Evolutionary conservation across 805 yeast genomes (phyloP).

Genomic region (Pichia manshurica): DNA sequence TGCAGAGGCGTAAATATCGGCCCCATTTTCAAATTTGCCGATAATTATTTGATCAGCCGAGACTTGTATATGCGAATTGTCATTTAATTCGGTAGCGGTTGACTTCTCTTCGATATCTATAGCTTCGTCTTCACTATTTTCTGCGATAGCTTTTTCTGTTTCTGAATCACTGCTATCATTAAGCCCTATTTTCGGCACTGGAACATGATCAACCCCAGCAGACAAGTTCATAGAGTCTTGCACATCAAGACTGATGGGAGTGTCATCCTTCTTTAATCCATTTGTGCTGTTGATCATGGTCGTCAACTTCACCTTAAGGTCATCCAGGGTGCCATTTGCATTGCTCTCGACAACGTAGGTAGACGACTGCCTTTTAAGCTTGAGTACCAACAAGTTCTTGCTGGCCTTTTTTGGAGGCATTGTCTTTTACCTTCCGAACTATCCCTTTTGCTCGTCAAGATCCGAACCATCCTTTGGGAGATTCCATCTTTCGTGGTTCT

Average conservation of each 20-base stretch:
- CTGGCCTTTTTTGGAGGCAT: constrained; percentile 26
- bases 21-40: constrained; percentile 38
- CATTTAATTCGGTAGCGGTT: constrained; percentile 13
- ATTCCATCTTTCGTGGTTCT: no score
- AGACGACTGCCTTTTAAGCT: constrained; percentile 33
- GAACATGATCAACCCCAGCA: constrained; percentile 36
- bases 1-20: constrained; percentile 17
- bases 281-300: constrained; percentile 42
- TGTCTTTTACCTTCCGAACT: not conserved
- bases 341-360: constrained; percentile 30
- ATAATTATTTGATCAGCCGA: constrained; percentile 28
- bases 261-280: constrained; percentile 34
- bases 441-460: no score
- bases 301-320: constrained; percentile 29
- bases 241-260: constrained; percentile 26
- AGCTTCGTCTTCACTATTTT: constrained; percentile 23
- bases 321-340: constrained; percentile 20
- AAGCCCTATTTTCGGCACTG: constrained; percentile 27
- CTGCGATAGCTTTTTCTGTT: constrained; percentile 12
- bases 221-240: constrained; percentile 14
- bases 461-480: no score
- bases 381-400: constrained; percentile 21
- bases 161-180: constrained; percentile 7
- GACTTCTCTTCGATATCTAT: constrained; percentile 30
- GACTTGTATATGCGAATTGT: constrained; percentile 18